These are phyloP conservation scores for Rhizomucor pusillus DNA, from an alignment of 371 early-diverging fungal genomes.

Conservation along the genomic window DNA sequence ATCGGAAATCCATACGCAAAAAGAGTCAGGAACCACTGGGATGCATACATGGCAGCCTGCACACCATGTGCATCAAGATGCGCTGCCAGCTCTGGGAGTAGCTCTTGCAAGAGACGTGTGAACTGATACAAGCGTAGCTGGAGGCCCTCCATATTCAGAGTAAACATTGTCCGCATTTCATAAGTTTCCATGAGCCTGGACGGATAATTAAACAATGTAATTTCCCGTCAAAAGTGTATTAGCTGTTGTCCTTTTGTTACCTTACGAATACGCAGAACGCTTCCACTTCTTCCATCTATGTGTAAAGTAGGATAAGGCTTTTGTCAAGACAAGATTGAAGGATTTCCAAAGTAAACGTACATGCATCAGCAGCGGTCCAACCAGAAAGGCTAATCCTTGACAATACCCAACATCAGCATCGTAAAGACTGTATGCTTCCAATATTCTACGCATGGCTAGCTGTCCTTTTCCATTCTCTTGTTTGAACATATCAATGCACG, in stretches of 20 bases:
- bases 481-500: slow-evolving; percentile 80
- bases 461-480: slow-evolving; percentile 83
- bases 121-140: slow-evolving; percentile 85
- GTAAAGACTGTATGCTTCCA: slow-evolving; percentile 87
- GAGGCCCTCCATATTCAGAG: slow-evolving; percentile 84
- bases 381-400: slow-evolving; percentile 92
- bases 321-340: too few species aligned
- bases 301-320: neutral
- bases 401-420: slow-evolving; percentile 93
- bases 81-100: slow-evolving; percentile 69
- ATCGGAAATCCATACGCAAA: slow-evolving; percentile 88
- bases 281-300: slow-evolving; percentile 84
- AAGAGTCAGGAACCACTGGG: slow-evolving; percentile 91
- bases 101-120: slow-evolving; percentile 72
- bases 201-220: too few species aligned
- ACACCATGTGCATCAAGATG: slow-evolving; percentile 77
- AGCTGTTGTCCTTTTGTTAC: slow-evolving; percentile 18
- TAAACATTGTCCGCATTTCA: slow-evolving; percentile 80
- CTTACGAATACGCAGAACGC: slow-evolving; percentile 90
- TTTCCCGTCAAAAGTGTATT: too few species aligned
- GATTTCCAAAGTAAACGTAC: slow-evolving; percentile 46
- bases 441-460: slow-evolving; percentile 71
- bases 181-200: slow-evolving; percentile 82
- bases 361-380: slow-evolving; percentile 86
- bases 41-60: slow-evolving; percentile 87